These are phyloP conservation scores for Madurella mycetomatis DNA, from an alignment of 2,329 filamentous ascomycete genomes.

Conservation along the genomic window DNA sequence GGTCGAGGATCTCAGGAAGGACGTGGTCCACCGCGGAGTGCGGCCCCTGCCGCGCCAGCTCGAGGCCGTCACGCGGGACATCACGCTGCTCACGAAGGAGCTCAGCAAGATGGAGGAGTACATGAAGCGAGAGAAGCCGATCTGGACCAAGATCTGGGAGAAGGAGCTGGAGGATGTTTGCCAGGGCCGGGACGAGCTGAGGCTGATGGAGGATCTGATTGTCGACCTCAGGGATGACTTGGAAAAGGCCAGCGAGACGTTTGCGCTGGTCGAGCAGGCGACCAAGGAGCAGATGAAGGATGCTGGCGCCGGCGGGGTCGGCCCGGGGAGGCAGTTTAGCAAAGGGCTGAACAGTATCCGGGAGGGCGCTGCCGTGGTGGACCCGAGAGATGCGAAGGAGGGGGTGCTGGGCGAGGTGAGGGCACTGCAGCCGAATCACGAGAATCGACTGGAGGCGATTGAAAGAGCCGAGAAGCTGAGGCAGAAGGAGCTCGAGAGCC, in stretches of 20 bases:
- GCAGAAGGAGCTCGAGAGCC: constrained; percentile 78
- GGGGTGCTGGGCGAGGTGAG: constrained; percentile 88
- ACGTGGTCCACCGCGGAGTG: constrained; percentile 89
- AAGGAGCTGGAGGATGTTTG: constrained; percentile 94
- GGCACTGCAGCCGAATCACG: constrained; percentile 90
- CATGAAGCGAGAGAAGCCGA: constrained; percentile 83
- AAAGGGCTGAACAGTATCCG: constrained; percentile 51
- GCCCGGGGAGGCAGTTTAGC: constrained; percentile 45
- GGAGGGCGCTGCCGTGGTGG: constrained; percentile 41
- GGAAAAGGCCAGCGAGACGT: constrained; percentile 89
- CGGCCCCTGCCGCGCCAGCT: constrained; percentile 86
- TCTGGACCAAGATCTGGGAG: constrained; percentile 99
- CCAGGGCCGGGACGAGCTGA: constrained; percentile 89
- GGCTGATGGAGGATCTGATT: constrained; percentile 92
- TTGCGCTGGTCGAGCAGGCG: constrained; percentile 91
- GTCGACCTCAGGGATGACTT: constrained; percentile 90
- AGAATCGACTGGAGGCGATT: constrained; percentile 88
- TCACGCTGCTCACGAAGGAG: constrained; percentile 73
- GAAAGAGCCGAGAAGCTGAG: constrained; percentile 92
- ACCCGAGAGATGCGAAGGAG: constrained; percentile 82
- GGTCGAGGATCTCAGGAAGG: constrained; percentile 94
- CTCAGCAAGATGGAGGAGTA: constrained; percentile 93
- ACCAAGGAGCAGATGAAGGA: constrained; percentile 97
- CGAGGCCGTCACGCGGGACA: constrained; percentile 83
- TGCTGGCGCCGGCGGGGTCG: constrained; percentile 48